Percentiles rank a stretch among this genome's conserved stretches.
phyloP scores from a whole-genome alignment of 2,329 filamentous ascomycete species.

The Colletotrichum kahawae region DNA sequence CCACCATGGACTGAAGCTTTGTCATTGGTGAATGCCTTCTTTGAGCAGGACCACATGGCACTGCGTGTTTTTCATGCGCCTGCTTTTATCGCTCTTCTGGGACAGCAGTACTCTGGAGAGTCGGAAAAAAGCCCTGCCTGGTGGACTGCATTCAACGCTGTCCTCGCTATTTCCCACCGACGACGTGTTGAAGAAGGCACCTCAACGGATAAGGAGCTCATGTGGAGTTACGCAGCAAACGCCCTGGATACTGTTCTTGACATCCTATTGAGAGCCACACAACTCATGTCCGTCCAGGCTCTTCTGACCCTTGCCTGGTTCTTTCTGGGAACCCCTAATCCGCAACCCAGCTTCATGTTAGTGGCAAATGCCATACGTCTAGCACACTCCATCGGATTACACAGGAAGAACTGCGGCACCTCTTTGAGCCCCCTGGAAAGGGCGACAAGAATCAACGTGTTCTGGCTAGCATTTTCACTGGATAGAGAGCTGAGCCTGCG shows the following conservation, averaged over 20 bases:
- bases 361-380: background rate
- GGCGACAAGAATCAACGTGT: background rate
- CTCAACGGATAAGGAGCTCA: background rate
- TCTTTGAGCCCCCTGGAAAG: background rate
- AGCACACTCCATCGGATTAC: background rate
- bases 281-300: background rate
- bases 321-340: background rate
- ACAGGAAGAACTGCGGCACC: background rate
- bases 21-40: background rate
- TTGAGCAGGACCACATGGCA: background rate
- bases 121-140: background rate
- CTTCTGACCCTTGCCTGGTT: background rate
- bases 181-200: background rate
- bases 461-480: background rate
- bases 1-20: background rate
- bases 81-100: background rate
- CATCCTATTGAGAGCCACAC: background rate
- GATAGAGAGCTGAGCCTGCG: background rate
- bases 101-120: background rate
- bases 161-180: rapidly evolving
- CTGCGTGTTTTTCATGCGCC: background rate
- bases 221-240: background rate
- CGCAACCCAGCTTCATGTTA: background rate
- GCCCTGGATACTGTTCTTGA: background rate
- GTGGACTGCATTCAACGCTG: background rate